Conservation (phyloP, 2,329 filamentous ascomycete genomes). For the Colletotrichum camelliae region DNA sequence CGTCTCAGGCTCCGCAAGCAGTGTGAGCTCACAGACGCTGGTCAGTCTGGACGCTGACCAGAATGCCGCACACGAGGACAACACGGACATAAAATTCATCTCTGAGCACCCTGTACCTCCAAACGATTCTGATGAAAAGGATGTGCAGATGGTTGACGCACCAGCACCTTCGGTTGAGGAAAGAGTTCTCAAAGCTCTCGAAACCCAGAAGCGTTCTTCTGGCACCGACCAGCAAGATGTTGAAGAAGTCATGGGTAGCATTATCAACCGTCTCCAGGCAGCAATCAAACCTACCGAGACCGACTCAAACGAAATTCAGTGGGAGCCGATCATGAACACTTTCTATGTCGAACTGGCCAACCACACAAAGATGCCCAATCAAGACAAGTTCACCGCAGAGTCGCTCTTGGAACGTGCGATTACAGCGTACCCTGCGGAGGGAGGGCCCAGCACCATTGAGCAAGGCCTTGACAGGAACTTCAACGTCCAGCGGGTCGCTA, state of each 20-base stretch:
- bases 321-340: constrained; percentile 78
- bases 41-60: constrained; percentile 45
- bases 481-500: constrained; percentile 72
- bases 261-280: constrained; percentile 88
- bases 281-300: constrained; percentile 79
- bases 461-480: constrained; percentile 86
- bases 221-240: constrained; percentile 87
- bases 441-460: constrained; percentile 70
- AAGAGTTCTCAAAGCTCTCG: constrained; percentile 50
- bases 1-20: constrained; percentile 47
- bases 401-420: constrained; percentile 66
- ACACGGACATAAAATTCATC: constrained; percentile 1
- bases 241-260: constrained; percentile 92
- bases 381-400: constrained; percentile 30
- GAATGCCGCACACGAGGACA: neutral
- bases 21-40: constrained; percentile 57
- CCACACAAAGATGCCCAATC: constrained; percentile 60
- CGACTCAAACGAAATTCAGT: constrained; percentile 72
- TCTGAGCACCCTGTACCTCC: constrained; percentile 25
- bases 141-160: neutral
- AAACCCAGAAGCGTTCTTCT: constrained; percentile 50
- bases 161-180: constrained; percentile 39
- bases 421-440: constrained; percentile 61
- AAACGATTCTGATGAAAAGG: constrained; percentile 17
- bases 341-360: constrained; percentile 69